Evolutionary conservation across 2,329 filamentous ascomycete species (phyloP).

Genomic region (Cordyceps cateniannulata): DNA sequence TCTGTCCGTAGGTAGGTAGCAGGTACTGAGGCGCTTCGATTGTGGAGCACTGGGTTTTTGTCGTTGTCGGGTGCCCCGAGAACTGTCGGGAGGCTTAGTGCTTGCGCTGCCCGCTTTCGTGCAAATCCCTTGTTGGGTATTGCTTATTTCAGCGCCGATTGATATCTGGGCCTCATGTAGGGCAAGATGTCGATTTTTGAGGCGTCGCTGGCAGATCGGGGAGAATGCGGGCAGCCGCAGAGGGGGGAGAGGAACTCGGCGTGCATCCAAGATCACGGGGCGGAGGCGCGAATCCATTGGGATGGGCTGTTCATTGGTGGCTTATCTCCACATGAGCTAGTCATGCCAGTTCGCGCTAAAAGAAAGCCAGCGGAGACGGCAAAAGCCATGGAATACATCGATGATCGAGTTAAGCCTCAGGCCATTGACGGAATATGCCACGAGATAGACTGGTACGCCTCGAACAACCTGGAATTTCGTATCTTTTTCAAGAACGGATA

Average conservation of each 20-base stretch:
- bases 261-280: not conserved
- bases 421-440: not conserved
- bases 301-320: not conserved
- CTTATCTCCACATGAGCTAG: not conserved
- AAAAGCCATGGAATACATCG: not conserved
- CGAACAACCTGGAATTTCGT: not conserved
- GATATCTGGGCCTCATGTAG: not conserved
- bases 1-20: not conserved
- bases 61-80: not conserved
- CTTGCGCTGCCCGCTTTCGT: not conserved
- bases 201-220: not conserved
- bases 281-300: not conserved
- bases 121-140: not conserved
- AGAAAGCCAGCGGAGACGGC: not conserved
- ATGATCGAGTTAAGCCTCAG: not conserved
- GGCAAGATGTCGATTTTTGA: not conserved
- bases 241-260: not conserved
- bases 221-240: not conserved
- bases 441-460: not conserved
- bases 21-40: not conserved
- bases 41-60: not conserved
- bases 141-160: not conserved
- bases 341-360: not conserved
- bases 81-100: not conserved
- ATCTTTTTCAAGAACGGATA: too few relatives aligned